Evolutionary conservation across 441 rosid genomes (phyloP).

Genomic region (Aleurites moluccanus): DNA sequence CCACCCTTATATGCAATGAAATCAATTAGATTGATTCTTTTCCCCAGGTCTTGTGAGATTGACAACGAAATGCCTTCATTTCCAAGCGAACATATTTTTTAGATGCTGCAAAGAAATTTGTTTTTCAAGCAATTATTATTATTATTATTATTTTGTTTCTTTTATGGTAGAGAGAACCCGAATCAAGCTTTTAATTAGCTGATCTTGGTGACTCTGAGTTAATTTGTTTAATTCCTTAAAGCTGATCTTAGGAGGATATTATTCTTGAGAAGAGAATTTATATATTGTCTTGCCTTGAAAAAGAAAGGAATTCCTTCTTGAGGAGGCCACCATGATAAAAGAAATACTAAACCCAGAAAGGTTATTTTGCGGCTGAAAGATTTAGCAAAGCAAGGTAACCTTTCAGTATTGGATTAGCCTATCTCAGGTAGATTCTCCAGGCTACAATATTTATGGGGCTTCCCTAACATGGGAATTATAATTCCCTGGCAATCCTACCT

Average conservation of each 20-base stretch:
- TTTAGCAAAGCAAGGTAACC: constrained; percentile 43
- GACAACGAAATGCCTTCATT: not conserved
- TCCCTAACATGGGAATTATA: not conserved
- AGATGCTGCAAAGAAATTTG: not conserved
- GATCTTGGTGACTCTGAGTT: not conserved
- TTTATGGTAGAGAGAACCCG: not conserved
- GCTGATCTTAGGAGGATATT: not conserved
- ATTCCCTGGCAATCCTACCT: not conserved
- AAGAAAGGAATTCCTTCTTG: constrained; percentile 72
- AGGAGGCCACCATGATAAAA: constrained; percentile 31
- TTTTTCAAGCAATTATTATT: not conserved
- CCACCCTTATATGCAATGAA: not conserved
- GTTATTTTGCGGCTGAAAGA: constrained; percentile 50
- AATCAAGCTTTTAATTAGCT: not conserved
- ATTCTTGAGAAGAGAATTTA: not conserved
- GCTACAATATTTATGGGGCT: constrained; percentile 28
- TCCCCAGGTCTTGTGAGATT: not conserved
- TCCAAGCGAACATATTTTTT: not conserved
- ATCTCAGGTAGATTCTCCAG: constrained; percentile 27
- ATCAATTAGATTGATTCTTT: not conserved
- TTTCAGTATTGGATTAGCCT: constrained; percentile 30
- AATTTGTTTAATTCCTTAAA: not conserved
- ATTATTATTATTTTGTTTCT: not conserved
- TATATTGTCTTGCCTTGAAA: not conserved
- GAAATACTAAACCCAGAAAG: constrained; percentile 56